Percentiles rank a stretch among this genome's conserved stretches.
phyloP scores from a whole-genome alignment of 225 moss, liverwort and hornwort species.

The Lunularia cruciata region DNA sequence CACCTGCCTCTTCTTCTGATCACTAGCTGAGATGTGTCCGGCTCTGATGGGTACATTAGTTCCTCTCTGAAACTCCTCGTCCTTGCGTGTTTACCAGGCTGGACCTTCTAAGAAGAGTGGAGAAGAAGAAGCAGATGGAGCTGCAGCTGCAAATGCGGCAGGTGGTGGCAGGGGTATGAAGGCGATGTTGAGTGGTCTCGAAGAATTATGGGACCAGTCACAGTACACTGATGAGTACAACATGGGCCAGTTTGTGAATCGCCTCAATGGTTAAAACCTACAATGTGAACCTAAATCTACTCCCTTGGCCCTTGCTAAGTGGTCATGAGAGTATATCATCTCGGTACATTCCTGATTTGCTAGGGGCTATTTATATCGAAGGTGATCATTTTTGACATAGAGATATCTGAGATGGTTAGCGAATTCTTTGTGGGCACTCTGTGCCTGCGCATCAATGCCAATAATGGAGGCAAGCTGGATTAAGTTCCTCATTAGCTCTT shows the following conservation, averaged over 20 bases:
- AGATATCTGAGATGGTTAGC: neutral
- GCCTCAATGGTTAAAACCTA: slow-evolving; percentile 52
- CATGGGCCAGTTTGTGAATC: slow-evolving; percentile 79
- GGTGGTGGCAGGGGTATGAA: slow-evolving; percentile 77
- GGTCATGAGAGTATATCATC: slow-evolving; percentile 10
- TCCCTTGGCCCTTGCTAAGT: neutral
- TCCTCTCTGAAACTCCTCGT: too few species aligned
- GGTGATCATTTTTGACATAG: neutral
- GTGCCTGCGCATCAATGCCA: slow-evolving; percentile 1
- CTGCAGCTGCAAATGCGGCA: slow-evolving; percentile 44
- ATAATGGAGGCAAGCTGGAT: slow-evolving; percentile 2
- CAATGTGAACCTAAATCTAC: neutral
- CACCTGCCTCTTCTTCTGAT: neutral
- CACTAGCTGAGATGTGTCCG: neutral
- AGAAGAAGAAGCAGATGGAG: slow-evolving; percentile 61
- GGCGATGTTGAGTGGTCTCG: slow-evolving; percentile 73
- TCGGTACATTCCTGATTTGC: neutral
- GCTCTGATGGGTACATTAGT: too few species aligned
- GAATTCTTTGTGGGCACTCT: slow-evolving; percentile 13
- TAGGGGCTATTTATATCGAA: neutral
- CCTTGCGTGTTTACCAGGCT: slow-evolving; percentile 43
- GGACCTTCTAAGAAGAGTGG: slow-evolving; percentile 45
- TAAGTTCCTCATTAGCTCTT: neutral
- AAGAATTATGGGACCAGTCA: slow-evolving; percentile 91
- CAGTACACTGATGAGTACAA: slow-evolving; percentile 90